Percentiles rank a stretch among this genome's conserved stretches.
Conservation (phyloP, 2,329 filamentous ascomycete genomes). For the Venturia effusa region DNA sequence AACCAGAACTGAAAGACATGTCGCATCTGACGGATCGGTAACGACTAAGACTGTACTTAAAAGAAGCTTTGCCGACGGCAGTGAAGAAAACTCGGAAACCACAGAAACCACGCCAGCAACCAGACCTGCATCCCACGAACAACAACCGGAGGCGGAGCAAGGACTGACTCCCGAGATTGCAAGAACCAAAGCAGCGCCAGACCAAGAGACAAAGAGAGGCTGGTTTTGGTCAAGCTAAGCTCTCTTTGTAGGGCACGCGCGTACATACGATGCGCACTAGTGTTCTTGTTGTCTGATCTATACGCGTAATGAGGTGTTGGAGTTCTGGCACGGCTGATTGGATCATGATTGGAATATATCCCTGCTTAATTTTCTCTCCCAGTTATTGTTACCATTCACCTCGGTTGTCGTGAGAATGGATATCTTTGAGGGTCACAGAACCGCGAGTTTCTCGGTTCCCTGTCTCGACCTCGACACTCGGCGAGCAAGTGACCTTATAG, state of each 20-base stretch:
- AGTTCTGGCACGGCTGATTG: not conserved
- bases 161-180: not conserved
- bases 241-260: too few relatives aligned
- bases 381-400: not conserved
- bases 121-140: not conserved
- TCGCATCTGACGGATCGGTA: slow-evolving; percentile 45
- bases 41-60: slow-evolving; percentile 47
- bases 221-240: slow-evolving; percentile 26
- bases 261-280: not conserved
- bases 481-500: not conserved
- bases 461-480: not conserved
- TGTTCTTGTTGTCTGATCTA: not conserved
- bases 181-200: not conserved
- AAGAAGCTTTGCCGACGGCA: slow-evolving; percentile 48
- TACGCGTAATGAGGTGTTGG: not conserved
- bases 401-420: not conserved
- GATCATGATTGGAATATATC: slow-evolving; percentile 3
- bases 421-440: not conserved
- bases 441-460: not conserved
- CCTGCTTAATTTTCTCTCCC: not conserved
- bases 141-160: not conserved
- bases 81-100: slow-evolving; percentile 47
- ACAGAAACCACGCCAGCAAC: slow-evolving; percentile 30
- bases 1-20: slow-evolving; percentile 45
- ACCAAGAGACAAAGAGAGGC: slow-evolving; percentile 12